Base-by-base conservation (phyloP, 1,284 basidiomycete genomes). In the Cystobasidium slooffiae region DNA sequence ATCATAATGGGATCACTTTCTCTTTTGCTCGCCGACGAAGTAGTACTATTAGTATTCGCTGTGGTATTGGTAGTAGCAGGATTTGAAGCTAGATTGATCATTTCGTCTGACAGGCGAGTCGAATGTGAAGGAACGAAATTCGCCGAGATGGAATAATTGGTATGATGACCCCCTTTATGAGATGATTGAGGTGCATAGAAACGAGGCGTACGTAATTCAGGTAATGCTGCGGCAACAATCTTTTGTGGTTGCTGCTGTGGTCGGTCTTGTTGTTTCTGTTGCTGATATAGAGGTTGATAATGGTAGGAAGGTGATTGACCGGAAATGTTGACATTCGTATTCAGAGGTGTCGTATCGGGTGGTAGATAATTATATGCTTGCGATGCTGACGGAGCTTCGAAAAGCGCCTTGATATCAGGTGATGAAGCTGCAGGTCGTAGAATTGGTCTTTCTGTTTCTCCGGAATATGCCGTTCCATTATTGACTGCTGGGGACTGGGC, bases 341-440 rank as follows among this genome's bases (percentile, higher is more conserved):
- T n/a, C 55, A n/a, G 18, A 39, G 31, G 31, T 22, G 18, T 47
- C 31, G 51, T 24, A 18, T 64, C 69, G 10, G 69, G 39, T 18
- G 63, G 63, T 12, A 65, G 14, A 46, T 73, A 59, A 44, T 49
- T 66, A 63, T 73, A 73, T 3, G 70, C 70, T 49, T 49, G 47
- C 7, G 62, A 63, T 24, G 41, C 63, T 39, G 51, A 51, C 12
- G 89, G 88, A 80, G 92, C 86, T 76, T 88, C 93, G 84, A 98
- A 97, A 75, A 97, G 83, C 0, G 95, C 94, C 83, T 97, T 97
- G 75, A 98, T 94, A 80, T 97, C 93, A 0, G 93, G 92, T 3
- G 94, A 92, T 9, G 93, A 93, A 77, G 89, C 92, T 10, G 92
- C 92, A 74, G 94, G 85, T 62, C 93, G 88, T 64, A 94, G 85